These are phyloP conservation scores for Ocimum tenuiflorum DNA, from an alignment of 257 asterid species.

Conservation along the genomic window DNA sequence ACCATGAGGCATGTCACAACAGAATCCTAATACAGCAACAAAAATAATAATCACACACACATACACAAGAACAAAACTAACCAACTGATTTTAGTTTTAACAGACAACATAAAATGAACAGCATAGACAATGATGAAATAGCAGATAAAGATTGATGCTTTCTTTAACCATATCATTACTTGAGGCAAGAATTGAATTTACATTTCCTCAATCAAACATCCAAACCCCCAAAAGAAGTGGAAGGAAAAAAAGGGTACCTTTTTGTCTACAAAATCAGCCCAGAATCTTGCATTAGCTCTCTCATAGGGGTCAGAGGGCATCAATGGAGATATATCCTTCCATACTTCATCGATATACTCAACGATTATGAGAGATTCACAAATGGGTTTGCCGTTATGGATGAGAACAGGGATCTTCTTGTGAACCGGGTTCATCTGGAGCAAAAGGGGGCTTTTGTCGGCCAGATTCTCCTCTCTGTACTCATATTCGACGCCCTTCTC, in stretches of 20 bases:
- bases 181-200: neutral
- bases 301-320: conserved; percentile 46
- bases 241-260: conserved; percentile 21
- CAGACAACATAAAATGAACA: neutral
- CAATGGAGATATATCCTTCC: conserved; percentile 36
- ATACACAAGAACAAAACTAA: too few relatives aligned
- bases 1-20: too few relatives aligned
- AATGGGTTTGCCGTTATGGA: conserved; percentile 50
- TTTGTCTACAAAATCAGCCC: conserved; percentile 52
- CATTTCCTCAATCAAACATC: neutral
- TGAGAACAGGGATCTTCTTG: conserved; percentile 47
- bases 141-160: too few relatives aligned
- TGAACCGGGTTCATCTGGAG: conserved; percentile 48
- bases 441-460: conserved; percentile 33
- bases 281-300: conserved; percentile 43
- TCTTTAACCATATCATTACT: too few relatives aligned
- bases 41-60: too few relatives aligned
- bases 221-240: neutral
- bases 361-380: conserved; percentile 49
- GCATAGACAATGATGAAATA: neutral
- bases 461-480: conserved; percentile 38
- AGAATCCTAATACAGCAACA: too few relatives aligned
- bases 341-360: conserved; percentile 48
- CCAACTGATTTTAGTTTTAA: too few relatives aligned
- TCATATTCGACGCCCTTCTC: conserved; percentile 40